Conservation (phyloP, 768 basidiomycete genomes). For the Auricularia cornea region DNA sequence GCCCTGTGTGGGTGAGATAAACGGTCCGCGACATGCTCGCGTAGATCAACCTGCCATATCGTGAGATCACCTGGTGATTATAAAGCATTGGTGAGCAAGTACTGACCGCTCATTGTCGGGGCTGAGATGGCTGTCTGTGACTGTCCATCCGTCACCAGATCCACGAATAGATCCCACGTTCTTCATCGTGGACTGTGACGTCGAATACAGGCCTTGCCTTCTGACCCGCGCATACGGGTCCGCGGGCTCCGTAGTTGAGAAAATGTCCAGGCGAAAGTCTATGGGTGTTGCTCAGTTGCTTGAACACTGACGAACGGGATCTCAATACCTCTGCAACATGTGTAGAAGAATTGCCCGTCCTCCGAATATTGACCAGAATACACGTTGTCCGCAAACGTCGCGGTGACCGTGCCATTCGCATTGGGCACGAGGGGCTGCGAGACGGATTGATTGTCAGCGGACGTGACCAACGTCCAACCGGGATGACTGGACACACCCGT, state of each 20-base stretch:
- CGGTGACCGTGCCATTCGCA: conserved; percentile 70
- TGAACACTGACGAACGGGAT: not conserved
- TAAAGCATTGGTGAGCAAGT: not conserved
- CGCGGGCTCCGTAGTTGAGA: conserved; percentile 55
- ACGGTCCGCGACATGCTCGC: conserved; percentile 63
- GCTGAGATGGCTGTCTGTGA: conserved; percentile 86
- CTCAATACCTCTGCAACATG: conserved; percentile 70
- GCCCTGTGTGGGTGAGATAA: not conserved
- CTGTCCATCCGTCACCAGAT: conserved; percentile 77
- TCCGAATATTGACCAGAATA: conserved; percentile 78
- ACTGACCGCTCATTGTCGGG: conserved; percentile 75
- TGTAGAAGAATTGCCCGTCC: conserved; percentile 92
- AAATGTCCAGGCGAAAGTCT: conserved; percentile 89
- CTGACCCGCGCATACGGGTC: conserved; percentile 14
- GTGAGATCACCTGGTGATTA: conserved; percentile 3
- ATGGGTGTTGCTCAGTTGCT: conserved; percentile 5
- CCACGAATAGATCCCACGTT: conserved; percentile 64
- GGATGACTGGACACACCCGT: conserved; percentile 39
- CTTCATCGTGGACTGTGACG: conserved; percentile 35
- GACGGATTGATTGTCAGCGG: not conserved
- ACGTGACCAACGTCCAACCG: not conserved
- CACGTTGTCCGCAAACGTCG: conserved; percentile 60
- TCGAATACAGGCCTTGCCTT: not conserved
- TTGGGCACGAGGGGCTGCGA: conserved; percentile 68
- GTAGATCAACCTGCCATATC: conserved; percentile 68